Evolutionary conservation across 805 yeast species (phyloP), one percentile per base, ranked within the genome.

Genomic region (Jamesozyma lodderae): DNA sequence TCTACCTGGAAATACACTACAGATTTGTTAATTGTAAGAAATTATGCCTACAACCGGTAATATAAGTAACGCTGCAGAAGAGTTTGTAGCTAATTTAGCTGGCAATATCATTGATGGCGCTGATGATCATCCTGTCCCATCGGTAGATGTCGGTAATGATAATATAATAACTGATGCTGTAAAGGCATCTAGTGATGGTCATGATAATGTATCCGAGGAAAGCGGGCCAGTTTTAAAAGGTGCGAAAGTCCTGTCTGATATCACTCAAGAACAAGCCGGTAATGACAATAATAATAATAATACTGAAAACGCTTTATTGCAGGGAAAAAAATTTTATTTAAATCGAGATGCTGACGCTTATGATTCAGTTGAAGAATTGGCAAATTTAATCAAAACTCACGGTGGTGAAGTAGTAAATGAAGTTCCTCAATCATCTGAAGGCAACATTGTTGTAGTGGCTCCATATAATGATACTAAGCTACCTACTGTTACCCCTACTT

Each of bases 401-500:
- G 61, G 59, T 21, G 64, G 62, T 29, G 35, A 32, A 16, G 38
- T 56, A 6, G 18, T 55, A 10, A 37, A 39, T 9, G 45, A 44
- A 23, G 25, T 50, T 14, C 62, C 63, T 11, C 27, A 37, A 20
- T 41, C 40, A 6, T 16, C 44, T 5, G 34, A 35, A 21, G 37
- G 36, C n/a, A 42, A 46, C 13, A 43, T 49, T 17, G 46, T 46
- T 41, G 48, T 59, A 11, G 54, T 59, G 2, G 51, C 60, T n/a
- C 57, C 59, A 11, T 53, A 50, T 17, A 57, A 57, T 42, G 49
- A 49, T 24, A 49, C 59, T 0, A 46, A 49, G 28, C 33, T 51
- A 23, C 50, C 50, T n/a, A 57, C 62, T 4, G 54, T 57, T n/a
- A 49, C 54, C 1, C 53, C 62, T 8, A 53, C 57, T 8, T 57